A percentile compares a stretch with the other conserved stretches of the same genome.
These are phyloP conservation scores for Epipyxis sp. DNA, from an alignment of 108 stramenopile species.

Conservation along the genomic window DNA sequence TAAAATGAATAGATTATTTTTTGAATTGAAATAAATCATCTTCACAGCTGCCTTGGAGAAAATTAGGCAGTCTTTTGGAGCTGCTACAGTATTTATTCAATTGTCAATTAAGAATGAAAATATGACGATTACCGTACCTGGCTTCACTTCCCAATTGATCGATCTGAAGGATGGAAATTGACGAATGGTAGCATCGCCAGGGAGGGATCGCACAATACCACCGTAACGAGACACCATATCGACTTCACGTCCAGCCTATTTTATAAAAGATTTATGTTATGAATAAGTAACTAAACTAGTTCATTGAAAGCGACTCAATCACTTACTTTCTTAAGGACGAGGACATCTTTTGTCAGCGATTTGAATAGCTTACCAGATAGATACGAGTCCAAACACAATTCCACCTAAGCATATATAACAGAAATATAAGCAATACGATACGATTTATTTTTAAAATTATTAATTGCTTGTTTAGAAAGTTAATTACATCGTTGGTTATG, in stretches of 20 bases:
- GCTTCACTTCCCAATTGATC: conserved; percentile 47
- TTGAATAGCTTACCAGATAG: background rate
- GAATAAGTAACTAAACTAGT: background rate
- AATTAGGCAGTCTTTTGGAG: no score
- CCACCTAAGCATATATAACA: no score
- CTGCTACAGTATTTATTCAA: no score
- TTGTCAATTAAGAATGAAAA: no score
- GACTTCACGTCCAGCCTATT: conserved; percentile 33
- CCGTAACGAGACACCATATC: conserved; percentile 39
- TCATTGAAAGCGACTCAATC: background rate
- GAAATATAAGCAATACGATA: no score
- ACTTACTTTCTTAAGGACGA: background rate
- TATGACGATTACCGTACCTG: no score
- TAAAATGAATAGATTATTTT: no score
- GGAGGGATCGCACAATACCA: conserved; percentile 20
- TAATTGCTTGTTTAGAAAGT: no score
- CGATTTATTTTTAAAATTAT: no score
- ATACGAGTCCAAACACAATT: conserved; percentile 22
- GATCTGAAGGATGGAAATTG: conserved; percentile 23
- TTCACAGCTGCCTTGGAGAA: no score
- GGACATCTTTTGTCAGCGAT: background rate
- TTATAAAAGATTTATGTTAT: background rate
- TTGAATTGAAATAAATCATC: no score
- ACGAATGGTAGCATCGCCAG: conserved; percentile 25
- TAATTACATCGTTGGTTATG: no score